Conservation (phyloP, 495 filamentous ascomycete genomes). For the Tuber brumale region DNA sequence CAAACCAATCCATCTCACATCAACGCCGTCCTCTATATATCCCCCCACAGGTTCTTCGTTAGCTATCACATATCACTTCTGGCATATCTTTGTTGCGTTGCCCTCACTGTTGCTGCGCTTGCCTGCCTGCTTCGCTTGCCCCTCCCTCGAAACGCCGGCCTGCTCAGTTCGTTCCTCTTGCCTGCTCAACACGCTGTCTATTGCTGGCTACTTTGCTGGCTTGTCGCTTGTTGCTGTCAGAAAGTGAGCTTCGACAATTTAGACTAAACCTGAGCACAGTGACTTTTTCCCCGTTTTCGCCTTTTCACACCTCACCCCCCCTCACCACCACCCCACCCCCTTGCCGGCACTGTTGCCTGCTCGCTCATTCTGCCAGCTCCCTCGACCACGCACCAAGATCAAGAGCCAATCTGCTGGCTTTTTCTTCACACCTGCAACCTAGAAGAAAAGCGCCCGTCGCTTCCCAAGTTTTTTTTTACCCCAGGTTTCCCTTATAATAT, state of each 20-base stretch:
- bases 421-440: neutral
- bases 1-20: constrained; percentile 29
- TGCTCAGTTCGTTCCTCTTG: constrained; percentile 1
- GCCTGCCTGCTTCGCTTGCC: constrained; percentile 35
- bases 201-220: constrained; percentile 28
- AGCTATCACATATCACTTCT: constrained; percentile 38
- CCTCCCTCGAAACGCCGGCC: constrained; percentile 6
- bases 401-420: constrained; percentile 18
- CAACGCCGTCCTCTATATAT: constrained; percentile 33
- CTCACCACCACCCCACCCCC: constrained; percentile 14
- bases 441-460: constrained; percentile 2
- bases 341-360: constrained; percentile 34
- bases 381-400: constrained; percentile 34
- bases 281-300: constrained; percentile 33
- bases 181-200: constrained; percentile 33
- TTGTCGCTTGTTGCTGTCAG: constrained; percentile 27
- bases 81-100: constrained; percentile 29
- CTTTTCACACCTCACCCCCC: constrained; percentile 15
- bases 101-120: constrained; percentile 28
- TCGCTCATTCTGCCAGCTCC: constrained; percentile 10
- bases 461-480: constrained; percentile 6
- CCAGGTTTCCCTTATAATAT: neutral
- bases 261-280: constrained; percentile 39
- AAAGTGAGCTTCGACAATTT: constrained; percentile 35
- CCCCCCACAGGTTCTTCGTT: constrained; percentile 33